A percentile compares a stretch with the other conserved stretches of the same genome.
These are phyloP conservation scores for Fennellomyces sp. DNA, from an alignment of 371 early-diverging fungal species.

Conservation along the genomic window DNA sequence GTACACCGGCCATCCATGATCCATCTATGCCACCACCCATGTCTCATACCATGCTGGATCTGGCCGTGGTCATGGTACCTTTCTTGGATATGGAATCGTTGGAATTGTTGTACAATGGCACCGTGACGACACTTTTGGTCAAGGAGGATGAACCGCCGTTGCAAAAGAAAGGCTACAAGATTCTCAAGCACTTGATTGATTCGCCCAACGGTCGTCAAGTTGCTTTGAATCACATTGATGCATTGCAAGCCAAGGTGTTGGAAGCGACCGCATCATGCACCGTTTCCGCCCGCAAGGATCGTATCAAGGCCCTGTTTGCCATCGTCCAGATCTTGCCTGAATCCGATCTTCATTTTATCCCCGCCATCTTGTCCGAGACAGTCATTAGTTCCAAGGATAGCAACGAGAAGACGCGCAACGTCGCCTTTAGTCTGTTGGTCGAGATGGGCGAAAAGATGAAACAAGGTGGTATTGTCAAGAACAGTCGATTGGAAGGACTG, in stretches of 20 bases:
- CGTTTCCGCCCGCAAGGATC: slow-evolving; percentile 69
- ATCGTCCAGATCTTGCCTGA: slow-evolving; percentile 57
- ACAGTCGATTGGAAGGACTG: slow-evolving; percentile 58
- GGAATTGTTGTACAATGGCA: slow-evolving; percentile 58
- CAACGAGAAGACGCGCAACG: slow-evolving; percentile 84
- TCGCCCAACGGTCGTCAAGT: slow-evolving; percentile 49
- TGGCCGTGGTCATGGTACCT: slow-evolving; percentile 74
- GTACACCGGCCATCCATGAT: slow-evolving; percentile 30
- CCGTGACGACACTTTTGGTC: slow-evolving; percentile 53
- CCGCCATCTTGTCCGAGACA: slow-evolving; percentile 85
- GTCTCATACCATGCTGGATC: slow-evolving; percentile 78
- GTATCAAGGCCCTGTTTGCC: slow-evolving; percentile 63
- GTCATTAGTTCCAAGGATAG: slow-evolving; percentile 93
- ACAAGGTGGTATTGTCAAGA: slow-evolving; percentile 68
- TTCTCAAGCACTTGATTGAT: slow-evolving; percentile 68
- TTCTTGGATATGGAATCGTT: slow-evolving; percentile 66
- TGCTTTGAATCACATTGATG: slow-evolving; percentile 42
- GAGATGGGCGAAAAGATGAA: slow-evolving; percentile 90
- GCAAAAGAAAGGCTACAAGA: slow-evolving; percentile 96
- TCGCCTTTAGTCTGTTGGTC: slow-evolving; percentile 86
- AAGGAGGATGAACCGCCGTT: slow-evolving; percentile 74
- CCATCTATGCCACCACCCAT: slow-evolving; percentile 62
- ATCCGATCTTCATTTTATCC: slow-evolving; percentile 80
- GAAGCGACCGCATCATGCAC: slow-evolving; percentile 60
- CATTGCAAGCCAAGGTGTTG: slow-evolving; percentile 54